Evolutionary conservation across 495 filamentous ascomycete species (phyloP), one percentile per base, ranked within the genome.

Genomic region (Geoglossum glabrum): DNA sequence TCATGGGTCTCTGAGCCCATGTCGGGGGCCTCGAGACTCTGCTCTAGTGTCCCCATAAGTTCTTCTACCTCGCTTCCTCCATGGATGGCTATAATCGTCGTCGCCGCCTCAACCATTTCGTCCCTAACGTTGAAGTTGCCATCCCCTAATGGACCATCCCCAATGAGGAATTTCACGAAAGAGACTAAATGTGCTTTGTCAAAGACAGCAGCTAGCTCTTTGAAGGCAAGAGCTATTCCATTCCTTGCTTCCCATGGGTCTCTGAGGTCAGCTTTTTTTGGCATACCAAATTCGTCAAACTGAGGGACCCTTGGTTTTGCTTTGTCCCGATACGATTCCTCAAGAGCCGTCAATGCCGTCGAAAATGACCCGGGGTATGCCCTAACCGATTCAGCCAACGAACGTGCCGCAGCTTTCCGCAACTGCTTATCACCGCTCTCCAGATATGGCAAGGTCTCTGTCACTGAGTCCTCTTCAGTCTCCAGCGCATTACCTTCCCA

Each of bases 21-120:
- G 67, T 90, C 85, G 0, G 87, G 85, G 9, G 79, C 80, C 63
- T 88, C 88, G 3, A 98, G 75, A 0, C 84, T 85, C 8, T 74
- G 75, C 67, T 98, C 90, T 63, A 96, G 88, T 0, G 87, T 81
- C 63, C 84, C 78, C 89, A 97, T 97, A 28, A 98, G 74, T 60
- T 83, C 80, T 68, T 97, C 93, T 3, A 97, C 81, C 54, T 88
- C 79, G 15, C 76, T 69, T 61, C 84, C 81, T 11, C 88, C 92
- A 61, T 90, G 84, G 5, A 79, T 67, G 15, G 84, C 79, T 61
- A 97, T 86, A 60, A 95, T 79, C 1, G 78, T 72, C 34, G 83
- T 89, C 25, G 90, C 89, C 52, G 89, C 86, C 23, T 95, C 87
- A n/a, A 95, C 79, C 88, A 97, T 96, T 66, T 92, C 82, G 57